Evolutionary conservation across 148 eudicot genomes (phyloP), one percentile per base, ranked within the genome.

Genomic region (Camellia granthamiana): DNA sequence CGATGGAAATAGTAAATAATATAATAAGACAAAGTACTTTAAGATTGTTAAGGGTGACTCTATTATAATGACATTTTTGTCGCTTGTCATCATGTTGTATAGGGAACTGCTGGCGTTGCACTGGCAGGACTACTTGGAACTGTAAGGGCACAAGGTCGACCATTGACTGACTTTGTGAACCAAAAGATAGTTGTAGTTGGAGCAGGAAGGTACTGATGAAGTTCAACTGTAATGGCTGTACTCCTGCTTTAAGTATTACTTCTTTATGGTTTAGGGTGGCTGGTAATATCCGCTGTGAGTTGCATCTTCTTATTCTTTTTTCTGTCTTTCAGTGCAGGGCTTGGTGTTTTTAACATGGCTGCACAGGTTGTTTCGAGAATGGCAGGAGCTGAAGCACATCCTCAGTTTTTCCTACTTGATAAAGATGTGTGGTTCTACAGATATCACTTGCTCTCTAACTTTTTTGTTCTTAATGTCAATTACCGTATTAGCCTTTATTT

Each of bases 61-160:
- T 51, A 15, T 49, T 18, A 43, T 23, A 2, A 5, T 65, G 52
- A 61, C 6, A 59, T 15, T 8, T 72, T 59, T 14, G 62, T 46
- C 14, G 52, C 42, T 44, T 56, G 16, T 74, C 3, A 59, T 54
- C 76, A 38, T 75, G 30, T 69, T 76, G 44, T 83, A 15, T 74
- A 96, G 99, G 99, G 99, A 78, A 96, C 99, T 80, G 99, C 99
- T 81, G 97, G 99, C 80, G 98, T 96, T 82, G 99, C 99, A 70
- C 81, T 96, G 86, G 99, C 99, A 78, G 99, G 99, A 76, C 85
- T 96, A 67, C 87, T 93, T 84, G 99, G 99, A 81, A 83, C 94
- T 84, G 98, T 96, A 72, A 91, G 99, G 83, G 94, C 98, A 85
- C 99, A 96, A 81, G 98, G 99, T 56, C 88, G 90, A 63, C 98